Evolutionary conservation across 2,329 filamentous ascomycete species (phyloP).

Genomic region (Periconia macrospinosa): DNA sequence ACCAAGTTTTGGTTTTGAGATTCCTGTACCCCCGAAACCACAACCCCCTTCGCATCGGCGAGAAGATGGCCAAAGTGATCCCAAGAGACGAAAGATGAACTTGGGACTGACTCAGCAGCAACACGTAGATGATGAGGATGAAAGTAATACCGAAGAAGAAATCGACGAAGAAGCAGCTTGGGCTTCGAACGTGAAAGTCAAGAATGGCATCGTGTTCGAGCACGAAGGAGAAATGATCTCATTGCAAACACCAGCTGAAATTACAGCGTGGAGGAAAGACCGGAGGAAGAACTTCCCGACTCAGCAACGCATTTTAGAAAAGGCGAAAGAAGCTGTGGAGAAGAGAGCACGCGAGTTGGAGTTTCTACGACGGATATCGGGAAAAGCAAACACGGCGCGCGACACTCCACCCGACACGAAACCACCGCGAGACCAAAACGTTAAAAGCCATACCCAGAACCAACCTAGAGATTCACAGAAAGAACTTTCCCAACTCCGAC

Average conservation of each 20-base stretch:
- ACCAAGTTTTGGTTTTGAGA: conserved; percentile 39
- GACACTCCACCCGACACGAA: conserved; percentile 4
- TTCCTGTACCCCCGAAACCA: conserved; percentile 21
- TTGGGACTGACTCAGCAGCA: conserved; percentile 67
- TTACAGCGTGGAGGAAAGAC: conserved; percentile 79
- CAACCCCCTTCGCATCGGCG: conserved; percentile 5
- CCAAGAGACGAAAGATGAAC: conserved; percentile 72
- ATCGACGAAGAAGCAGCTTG: conserved; percentile 67
- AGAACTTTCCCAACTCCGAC: conserved; percentile 38
- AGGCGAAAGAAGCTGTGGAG: conserved; percentile 51
- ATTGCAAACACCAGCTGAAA: conserved; percentile 63
- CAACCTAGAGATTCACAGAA: conserved; percentile 7
- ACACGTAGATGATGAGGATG: conserved; percentile 12
- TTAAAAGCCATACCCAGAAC: conserved; percentile 5
- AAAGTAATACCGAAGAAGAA: conserved; percentile 66
- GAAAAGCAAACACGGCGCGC: conserved; percentile 17
- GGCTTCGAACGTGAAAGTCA: conserved; percentile 43
- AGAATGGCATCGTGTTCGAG: conserved; percentile 59
- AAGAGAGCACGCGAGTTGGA: conserved; percentile 43
- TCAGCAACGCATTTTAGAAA: conserved; percentile 67
- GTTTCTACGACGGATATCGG: conserved; percentile 33
- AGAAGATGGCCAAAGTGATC: conserved; percentile 37
- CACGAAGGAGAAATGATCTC: conserved; percentile 59
- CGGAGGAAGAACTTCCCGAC: conserved; percentile 81
- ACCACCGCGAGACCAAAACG: conserved; percentile 1